phyloP scores from a whole-genome alignment of 768 basidiomycete genomes.

The Mycena leptocephala region DNA sequence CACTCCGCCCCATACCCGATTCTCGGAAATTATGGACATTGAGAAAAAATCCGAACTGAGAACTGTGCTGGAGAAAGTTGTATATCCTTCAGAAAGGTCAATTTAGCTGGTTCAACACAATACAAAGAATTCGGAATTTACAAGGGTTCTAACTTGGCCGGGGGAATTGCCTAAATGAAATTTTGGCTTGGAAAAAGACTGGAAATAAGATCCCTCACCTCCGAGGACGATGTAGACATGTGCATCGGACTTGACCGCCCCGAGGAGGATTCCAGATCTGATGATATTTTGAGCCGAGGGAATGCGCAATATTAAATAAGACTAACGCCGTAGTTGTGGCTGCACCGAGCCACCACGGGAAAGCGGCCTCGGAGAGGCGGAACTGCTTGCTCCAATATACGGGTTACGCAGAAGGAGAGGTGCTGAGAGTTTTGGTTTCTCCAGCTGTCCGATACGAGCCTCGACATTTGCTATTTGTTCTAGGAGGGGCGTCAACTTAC shows the following conservation, averaged over 20 bases:
- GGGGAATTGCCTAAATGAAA: slow-evolving; percentile 9
- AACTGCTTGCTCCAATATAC: slow-evolving; percentile 28
- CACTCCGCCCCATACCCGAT: background rate
- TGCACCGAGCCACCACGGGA: slow-evolving; percentile 8
- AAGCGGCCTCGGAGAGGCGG: slow-evolving; percentile 16
- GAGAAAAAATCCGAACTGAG: background rate
- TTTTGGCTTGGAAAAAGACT: background rate
- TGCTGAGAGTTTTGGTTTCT: slow-evolving; percentile 40
- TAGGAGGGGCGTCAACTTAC: background rate
- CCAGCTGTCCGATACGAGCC: slow-evolving; percentile 54
- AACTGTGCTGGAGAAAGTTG: slow-evolving; percentile 13
- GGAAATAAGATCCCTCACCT: background rate
- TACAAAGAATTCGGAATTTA: background rate
- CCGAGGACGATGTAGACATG: background rate
- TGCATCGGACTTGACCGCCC: background rate
- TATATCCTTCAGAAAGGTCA: slow-evolving; percentile 15
- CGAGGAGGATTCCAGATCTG: background rate
- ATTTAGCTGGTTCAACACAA: background rate
- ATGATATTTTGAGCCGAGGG: background rate
- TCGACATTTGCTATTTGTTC: slow-evolving; percentile 57
- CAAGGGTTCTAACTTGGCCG: slow-evolving; percentile 29
- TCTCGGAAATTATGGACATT: background rate
- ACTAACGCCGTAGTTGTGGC: background rate
- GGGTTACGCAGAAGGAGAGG: slow-evolving; percentile 45
- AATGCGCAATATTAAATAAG: background rate